A percentile compares a stretch with the other conserved stretches of the same genome.
Conservation (phyloP, 2,329 filamentous ascomycete species). For the Paraphoma sp. region DNA sequence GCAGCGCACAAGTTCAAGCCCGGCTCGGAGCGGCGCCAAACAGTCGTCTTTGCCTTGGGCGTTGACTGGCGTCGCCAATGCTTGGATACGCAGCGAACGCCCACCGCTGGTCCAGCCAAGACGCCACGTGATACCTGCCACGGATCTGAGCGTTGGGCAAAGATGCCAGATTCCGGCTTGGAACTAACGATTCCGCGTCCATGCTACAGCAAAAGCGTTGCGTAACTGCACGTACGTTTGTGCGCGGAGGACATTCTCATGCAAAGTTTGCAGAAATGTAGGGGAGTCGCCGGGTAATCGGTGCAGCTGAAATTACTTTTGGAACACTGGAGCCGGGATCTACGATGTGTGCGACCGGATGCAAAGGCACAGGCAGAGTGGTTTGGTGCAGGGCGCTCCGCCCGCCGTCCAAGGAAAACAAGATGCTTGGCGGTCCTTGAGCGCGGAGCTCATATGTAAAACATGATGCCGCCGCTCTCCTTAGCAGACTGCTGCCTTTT, state of each 20-base stretch:
- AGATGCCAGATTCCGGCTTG: slow-evolving; percentile 20
- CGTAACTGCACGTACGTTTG: too few relatives aligned
- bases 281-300: not conserved
- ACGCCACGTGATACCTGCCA: slow-evolving; percentile 19
- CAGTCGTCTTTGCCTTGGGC: slow-evolving; percentile 12
- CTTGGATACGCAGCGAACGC: slow-evolving; percentile 11
- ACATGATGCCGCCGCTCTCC: slow-evolving; percentile 25
- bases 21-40: slow-evolving; percentile 16
- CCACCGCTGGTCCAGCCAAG: slow-evolving; percentile 13
- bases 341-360: not conserved
- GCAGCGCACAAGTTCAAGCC: not conserved
- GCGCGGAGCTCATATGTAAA: slow-evolving; percentile 38
- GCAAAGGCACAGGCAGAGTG: not conserved
- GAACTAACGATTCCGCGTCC: not conserved
- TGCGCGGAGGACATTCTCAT: too few relatives aligned
- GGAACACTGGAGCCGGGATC: not conserved
- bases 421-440: slow-evolving; percentile 40
- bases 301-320: not conserved
- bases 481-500: slow-evolving; percentile 13
- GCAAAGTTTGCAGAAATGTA: too few relatives aligned
- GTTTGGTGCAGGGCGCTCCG: slow-evolving; percentile 6
- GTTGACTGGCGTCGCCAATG: slow-evolving; percentile 14
- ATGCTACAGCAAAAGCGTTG: too few relatives aligned
- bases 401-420: slow-evolving; percentile 22
- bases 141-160: slow-evolving; percentile 3